Base-by-base conservation (phyloP, 805 yeast genomes). In the Hemisphaericaspora nanyangensis region DNA sequence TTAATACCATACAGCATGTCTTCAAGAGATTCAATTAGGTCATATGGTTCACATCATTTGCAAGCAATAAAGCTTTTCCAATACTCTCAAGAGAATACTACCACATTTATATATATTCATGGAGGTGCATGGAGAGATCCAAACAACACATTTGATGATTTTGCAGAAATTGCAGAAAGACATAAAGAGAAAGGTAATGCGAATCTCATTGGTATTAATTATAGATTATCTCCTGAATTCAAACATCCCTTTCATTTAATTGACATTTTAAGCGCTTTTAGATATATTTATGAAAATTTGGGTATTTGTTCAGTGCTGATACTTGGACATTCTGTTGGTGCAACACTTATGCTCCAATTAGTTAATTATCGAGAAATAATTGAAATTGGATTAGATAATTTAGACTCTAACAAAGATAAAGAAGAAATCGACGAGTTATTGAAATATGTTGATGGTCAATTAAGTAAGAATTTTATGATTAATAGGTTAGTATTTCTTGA, bases 111-210 rank as follows among this genome's bases (percentile, higher is more conserved):
- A 1, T 80, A 79, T 48, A 72, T 87, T 29, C 96, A 87, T 59
- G 96, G 96, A 1, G 96, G 96, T 0, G 95, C 89, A 0, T 87
- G 95, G 95, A 68, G 86, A 44, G 95, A 84, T 51, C 76, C 79
- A 1, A 54, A 45, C 3, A 81, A 82, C 52, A 81, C 89, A 0
- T 71, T 62, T 19, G 58, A 70, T 29, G 91, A 83, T 49, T 78
- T 76, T 38, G 40, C 34, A 16, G 29, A 11, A 17, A 31, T 34
- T 6, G 16, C 19, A 7, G 48, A 46, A 10, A 42, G 79, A 31
- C 46, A 58, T 17, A 27, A 37, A 7, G 39, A 34, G 15, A 36
- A 48, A n/a, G 39, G 18, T 5, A 27, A 31, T 5, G 12, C 34
- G 4, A 61, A 59, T 37, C 25, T 63, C 6, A 49, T 69, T 17